A percentile compares a stretch with the other conserved stretches of the same genome.
Conservation (phyloP, 2,329 filamentous ascomycete species). For the Clonostachys solani region DNA sequence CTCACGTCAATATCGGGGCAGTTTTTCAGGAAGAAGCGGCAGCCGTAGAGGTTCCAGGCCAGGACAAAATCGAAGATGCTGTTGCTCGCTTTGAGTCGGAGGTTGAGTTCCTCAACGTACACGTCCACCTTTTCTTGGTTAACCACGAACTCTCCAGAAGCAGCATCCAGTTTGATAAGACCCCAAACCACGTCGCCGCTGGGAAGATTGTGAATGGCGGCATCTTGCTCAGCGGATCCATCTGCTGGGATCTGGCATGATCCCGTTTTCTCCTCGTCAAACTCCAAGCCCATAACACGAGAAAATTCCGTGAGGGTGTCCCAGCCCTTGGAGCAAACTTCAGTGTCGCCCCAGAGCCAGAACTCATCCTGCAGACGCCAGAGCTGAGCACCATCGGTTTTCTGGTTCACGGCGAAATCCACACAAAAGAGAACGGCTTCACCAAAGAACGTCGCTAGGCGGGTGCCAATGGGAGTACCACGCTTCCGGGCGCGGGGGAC, state of each 20-base stretch:
- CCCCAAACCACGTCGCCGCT: neutral
- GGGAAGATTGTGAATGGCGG: neutral
- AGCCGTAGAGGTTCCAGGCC: neutral
- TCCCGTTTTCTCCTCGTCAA: neutral
- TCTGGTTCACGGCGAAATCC: neutral
- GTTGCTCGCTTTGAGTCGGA: neutral
- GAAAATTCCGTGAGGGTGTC: neutral
- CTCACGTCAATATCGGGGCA: neutral
- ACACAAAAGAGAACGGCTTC: neutral
- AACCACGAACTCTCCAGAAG: neutral
- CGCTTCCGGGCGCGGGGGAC: neutral
- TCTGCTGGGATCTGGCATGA: neutral
- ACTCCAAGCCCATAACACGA: neutral
- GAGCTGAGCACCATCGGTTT: neutral
- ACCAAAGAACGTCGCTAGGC: neutral
- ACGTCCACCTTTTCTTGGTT: neutral
- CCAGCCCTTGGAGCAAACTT: neutral
- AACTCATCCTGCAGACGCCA: neutral
- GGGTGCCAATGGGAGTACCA: neutral
- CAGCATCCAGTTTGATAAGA: neutral
- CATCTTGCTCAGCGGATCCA: neutral
- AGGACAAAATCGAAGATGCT: neutral
- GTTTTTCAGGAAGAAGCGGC: neutral
- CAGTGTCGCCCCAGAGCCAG: neutral
- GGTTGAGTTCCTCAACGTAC: neutral